Percentiles rank a stretch among this genome's conserved stretches.
Conservation (phyloP, 2,329 filamentous ascomycete genomes). For the Cordyceps tenuipes region DNA sequence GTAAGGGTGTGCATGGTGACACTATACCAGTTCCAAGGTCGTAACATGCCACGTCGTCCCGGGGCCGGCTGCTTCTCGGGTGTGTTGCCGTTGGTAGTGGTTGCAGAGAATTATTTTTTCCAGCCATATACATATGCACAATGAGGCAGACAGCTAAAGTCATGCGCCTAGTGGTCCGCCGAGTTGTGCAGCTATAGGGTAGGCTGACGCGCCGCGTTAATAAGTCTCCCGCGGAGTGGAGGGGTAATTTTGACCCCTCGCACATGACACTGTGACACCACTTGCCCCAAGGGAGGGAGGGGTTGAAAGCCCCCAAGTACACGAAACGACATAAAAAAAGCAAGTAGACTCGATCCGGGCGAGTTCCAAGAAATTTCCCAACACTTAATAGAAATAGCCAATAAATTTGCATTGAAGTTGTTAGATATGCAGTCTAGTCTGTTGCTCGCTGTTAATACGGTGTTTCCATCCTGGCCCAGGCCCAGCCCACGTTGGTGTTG, state of each 20-base stretch:
- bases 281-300: not conserved
- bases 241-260: slow-evolving; percentile 5
- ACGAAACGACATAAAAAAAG: not conserved
- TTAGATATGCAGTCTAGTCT: not conserved
- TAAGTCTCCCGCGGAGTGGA: not conserved
- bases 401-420: not conserved
- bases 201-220: not conserved
- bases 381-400: not conserved
- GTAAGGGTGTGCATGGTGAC: no score
- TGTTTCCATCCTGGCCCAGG: not conserved
- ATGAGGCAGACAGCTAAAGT: no score
- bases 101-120: no score
- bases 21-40: no score
- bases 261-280: not conserved
- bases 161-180: no score
- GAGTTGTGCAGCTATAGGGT: not conserved
- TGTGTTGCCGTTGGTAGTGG: no score
- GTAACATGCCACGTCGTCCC: no score
- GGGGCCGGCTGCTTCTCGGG: no score
- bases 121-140: no score
- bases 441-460: not conserved
- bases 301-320: not conserved
- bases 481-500: not conserved
- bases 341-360: no score
- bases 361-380: not conserved